Evolutionary conservation across 352 stramenopile species (phyloP).

Genomic region (Phytophthora europaea): DNA sequence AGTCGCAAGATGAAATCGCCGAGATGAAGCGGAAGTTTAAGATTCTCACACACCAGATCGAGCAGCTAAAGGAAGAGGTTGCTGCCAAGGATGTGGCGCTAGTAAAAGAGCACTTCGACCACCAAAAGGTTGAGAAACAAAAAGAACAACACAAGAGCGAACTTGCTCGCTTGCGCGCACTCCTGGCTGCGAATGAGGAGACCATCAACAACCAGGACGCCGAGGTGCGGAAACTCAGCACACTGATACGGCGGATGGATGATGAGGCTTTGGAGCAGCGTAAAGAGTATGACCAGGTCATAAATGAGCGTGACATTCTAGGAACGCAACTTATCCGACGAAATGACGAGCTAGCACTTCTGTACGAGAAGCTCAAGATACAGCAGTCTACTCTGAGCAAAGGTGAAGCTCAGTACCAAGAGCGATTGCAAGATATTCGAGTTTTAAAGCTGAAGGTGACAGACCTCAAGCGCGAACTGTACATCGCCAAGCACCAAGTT

Average conservation of each 20-base stretch:
- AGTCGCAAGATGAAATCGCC: constrained; percentile 96
- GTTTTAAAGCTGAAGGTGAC: constrained; percentile 96
- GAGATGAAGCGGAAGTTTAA: constrained; percentile 98
- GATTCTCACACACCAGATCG: constrained; percentile 96
- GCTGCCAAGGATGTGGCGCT: constrained; percentile 95
- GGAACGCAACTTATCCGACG: constrained; percentile 97
- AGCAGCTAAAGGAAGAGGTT: constrained; percentile 97
- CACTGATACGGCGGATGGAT: constrained; percentile 95
- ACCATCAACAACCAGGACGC: constrained; percentile 96
- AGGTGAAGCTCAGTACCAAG: constrained; percentile 94
- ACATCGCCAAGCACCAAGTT: constrained; percentile 92
- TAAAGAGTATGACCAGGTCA: constrained; percentile 97
- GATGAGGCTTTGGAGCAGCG: constrained; percentile 94
- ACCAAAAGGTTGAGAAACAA: constrained; percentile 96
- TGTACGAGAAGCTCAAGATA: constrained; percentile 99
- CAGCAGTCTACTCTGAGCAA: constrained; percentile 95
- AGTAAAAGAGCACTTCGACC: constrained; percentile 97
- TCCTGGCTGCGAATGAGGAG: constrained; percentile 92
- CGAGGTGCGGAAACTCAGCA: constrained; percentile 94
- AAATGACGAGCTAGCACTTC: constrained; percentile 96
- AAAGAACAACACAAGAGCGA: constrained; percentile 96
- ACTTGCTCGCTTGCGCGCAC: constrained; percentile 88
- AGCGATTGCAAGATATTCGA: constrained; percentile 94
- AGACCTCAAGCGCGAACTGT: constrained; percentile 94
- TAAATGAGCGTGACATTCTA: constrained; percentile 97